A percentile compares a stretch with the other conserved stretches of the same genome.
Evolutionary conservation across 345 rosid genomes (phyloP).

Genomic region (rapeseed (Brassica napus)): Da-Ae NC_063445.1:1736001-1736500

Average conservation of each 20-base stretch:
- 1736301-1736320: constrained; percentile 97
- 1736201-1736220: neutral
- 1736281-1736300: constrained; percentile 96
- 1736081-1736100: constrained; percentile 16
- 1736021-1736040: neutral
- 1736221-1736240: too few species aligned
- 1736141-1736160: neutral
- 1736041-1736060: neutral
- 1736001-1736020: neutral
- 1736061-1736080: neutral
- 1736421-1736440: constrained; percentile 87
- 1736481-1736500: constrained; percentile 8
- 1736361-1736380: constrained; percentile 99
- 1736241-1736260: too few species aligned
- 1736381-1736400: constrained; percentile 95
- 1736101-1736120: neutral
- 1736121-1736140: neutral
- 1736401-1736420: constrained; percentile 96
- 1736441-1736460: constrained; percentile 94
- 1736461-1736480: constrained; percentile 37
- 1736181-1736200: neutral
- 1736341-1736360: constrained; percentile 81
- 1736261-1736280: constrained; percentile 60
- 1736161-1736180: neutral
- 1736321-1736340: constrained; percentile 87